Evolutionary conservation across 192 early-diverging fungal species (phyloP).

Genomic region (Pilaira anomala): DNA sequence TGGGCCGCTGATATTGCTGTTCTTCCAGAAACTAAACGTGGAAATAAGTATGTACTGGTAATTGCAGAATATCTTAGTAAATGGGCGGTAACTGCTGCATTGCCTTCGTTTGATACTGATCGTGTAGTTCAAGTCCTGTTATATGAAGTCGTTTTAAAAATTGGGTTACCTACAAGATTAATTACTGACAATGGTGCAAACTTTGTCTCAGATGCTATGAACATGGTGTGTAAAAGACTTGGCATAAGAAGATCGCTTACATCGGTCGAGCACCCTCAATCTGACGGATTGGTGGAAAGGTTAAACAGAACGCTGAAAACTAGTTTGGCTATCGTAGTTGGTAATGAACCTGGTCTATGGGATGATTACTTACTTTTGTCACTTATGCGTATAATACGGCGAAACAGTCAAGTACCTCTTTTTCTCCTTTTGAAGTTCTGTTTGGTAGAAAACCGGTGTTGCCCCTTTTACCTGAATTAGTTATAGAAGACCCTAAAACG

Average conservation of each 20-base stretch:
- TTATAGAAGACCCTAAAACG: background rate
- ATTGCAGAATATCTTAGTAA: too few relatives aligned
- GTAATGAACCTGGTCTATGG: background rate
- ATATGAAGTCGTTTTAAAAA: too few relatives aligned
- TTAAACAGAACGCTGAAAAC: slow-evolving; percentile 5
- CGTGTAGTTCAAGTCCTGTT: too few relatives aligned
- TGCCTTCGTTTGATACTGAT: too few relatives aligned
- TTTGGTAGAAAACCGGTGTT: background rate
- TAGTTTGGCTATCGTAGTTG: background rate
- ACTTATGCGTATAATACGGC: slow-evolving; percentile 20
- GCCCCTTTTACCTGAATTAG: background rate
- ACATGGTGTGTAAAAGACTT: background rate
- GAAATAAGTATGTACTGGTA: too few relatives aligned
- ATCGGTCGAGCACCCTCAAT: slow-evolving; percentile 13
- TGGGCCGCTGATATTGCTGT: too few relatives aligned
- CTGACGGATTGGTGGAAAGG: slow-evolving; percentile 12
- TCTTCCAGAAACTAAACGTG: too few relatives aligned
- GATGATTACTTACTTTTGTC: background rate
- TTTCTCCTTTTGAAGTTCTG: slow-evolving; percentile 8
- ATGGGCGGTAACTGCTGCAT: too few relatives aligned
- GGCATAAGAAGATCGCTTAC: background rate
- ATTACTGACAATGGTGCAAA: too few relatives aligned
- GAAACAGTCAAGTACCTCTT: background rate
- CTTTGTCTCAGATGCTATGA: background rate
- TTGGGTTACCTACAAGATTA: slow-evolving; percentile 2